Evolutionary conservation across 2,329 filamentous ascomycete species (phyloP).

Genomic region (Xylaria sp.): DNA sequence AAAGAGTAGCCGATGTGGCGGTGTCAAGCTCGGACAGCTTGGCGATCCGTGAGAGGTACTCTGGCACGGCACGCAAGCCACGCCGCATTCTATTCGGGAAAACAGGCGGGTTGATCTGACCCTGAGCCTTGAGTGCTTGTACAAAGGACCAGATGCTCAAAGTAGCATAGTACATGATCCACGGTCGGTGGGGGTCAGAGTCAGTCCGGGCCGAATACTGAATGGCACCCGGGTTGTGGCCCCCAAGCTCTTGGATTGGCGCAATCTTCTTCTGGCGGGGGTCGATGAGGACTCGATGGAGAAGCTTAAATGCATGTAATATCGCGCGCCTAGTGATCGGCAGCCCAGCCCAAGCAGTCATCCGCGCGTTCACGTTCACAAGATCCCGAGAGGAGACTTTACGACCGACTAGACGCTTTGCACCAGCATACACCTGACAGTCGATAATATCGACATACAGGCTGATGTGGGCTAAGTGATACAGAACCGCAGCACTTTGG

Average conservation of each 20-base stretch:
- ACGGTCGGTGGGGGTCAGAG: slow-evolving; percentile 84
- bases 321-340: slow-evolving; percentile 82
- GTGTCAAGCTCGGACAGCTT: slow-evolving; percentile 76
- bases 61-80: slow-evolving; percentile 52
- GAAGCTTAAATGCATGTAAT: slow-evolving; percentile 84
- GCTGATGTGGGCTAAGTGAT: slow-evolving; percentile 89
- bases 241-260: slow-evolving; percentile 42
- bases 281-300: slow-evolving; percentile 77
- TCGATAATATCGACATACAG: slow-evolving; percentile 90
- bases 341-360: slow-evolving; percentile 82
- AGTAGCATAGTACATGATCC: slow-evolving; percentile 89
- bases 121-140: slow-evolving; percentile 71
- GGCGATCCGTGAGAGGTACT: slow-evolving; percentile 71
- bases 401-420: slow-evolving; percentile 79
- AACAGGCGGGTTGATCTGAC: slow-evolving; percentile 63
- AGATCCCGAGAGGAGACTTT: slow-evolving; percentile 82
- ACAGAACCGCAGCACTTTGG: slow-evolving; percentile 81
- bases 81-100: slow-evolving; percentile 38
- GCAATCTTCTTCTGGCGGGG: slow-evolving; percentile 53
- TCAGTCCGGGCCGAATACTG: slow-evolving; percentile 82
- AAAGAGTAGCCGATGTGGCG: slow-evolving; percentile 73
- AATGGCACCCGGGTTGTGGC: slow-evolving; percentile 51
- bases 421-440: slow-evolving; percentile 88
- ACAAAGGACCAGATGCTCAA: slow-evolving; percentile 91
- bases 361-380: slow-evolving; percentile 75